phyloP scores from a whole-genome alignment of 1,139 yeast genomes.

The Saccharomyces hybrid region DNA sequence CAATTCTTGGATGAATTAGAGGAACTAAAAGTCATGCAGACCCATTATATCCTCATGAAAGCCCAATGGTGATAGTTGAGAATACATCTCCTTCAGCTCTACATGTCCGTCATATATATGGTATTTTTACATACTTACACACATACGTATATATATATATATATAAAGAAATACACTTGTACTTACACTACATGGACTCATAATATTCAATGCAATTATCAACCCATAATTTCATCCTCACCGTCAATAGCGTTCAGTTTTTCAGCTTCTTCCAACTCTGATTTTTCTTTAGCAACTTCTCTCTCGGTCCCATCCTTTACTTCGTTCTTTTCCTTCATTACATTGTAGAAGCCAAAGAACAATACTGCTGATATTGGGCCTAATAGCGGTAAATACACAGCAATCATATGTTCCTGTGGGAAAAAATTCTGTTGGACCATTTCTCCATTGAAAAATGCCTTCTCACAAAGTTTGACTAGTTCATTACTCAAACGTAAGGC shows the following conservation, averaged over 20 bases:
- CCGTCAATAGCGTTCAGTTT: slow-evolving; percentile 30
- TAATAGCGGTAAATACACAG: slow-evolving; percentile 79
- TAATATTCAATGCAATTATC: not conserved
- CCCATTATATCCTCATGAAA: slow-evolving; percentile 62
- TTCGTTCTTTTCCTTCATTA: slow-evolving; percentile 33
- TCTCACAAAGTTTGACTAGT: slow-evolving; percentile 53
- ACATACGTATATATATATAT: not conserved
- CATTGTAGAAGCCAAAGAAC: slow-evolving; percentile 45
- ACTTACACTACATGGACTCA: not conserved
- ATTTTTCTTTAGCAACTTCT: slow-evolving; percentile 4
- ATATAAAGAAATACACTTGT: not conserved
- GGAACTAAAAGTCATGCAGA: slow-evolving; percentile 64
- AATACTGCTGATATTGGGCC: slow-evolving; percentile 81
- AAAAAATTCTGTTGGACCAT: slow-evolving; percentile 93
- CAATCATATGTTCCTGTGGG: slow-evolving; percentile 91
- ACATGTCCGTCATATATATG: not conserved
- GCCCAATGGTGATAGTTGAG: slow-evolving; percentile 22
- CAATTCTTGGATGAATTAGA: slow-evolving; percentile 88
- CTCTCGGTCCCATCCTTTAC: slow-evolving; percentile 4
- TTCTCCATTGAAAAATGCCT: slow-evolving; percentile 84
- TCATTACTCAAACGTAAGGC: slow-evolving; percentile 50
- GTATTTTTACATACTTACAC: slow-evolving; percentile 4
- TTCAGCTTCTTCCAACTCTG: not conserved
- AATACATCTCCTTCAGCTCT: not conserved
- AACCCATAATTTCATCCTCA: slow-evolving; percentile 4